Evolutionary conservation across 164 flowering plant genomes (phyloP).

Genomic region (Sextonia rubra): DNA sequence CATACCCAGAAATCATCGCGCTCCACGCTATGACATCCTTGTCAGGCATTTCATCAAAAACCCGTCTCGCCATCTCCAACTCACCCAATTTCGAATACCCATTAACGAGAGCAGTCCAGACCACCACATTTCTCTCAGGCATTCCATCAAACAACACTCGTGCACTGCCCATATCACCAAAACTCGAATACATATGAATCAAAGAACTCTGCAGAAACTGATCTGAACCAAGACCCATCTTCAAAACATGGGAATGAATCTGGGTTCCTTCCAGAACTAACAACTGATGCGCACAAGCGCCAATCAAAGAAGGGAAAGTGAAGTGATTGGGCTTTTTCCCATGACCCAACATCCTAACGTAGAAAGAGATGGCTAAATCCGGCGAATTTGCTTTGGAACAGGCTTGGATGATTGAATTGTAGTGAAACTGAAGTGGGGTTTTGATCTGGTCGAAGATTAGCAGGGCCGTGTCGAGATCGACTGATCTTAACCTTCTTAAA

Average conservation of each 20-base stretch:
- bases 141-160: neutral
- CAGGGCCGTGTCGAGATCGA: slow-evolving; percentile 20
- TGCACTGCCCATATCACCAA: neutral
- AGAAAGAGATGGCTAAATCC: slow-evolving; percentile 1
- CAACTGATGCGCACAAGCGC: neutral
- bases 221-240: slow-evolving; percentile 6
- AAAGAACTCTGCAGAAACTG: slow-evolving; percentile 5
- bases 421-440: slow-evolving; percentile 5
- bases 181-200: slow-evolving; percentile 7
- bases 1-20: slow-evolving; percentile 8
- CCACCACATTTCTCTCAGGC: neutral
- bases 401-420: slow-evolving; percentile 5
- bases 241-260: slow-evolving; percentile 5
- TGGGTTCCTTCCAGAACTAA: slow-evolving; percentile 4
- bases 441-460: slow-evolving; percentile 25
- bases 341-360: slow-evolving; percentile 2
- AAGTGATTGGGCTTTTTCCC: slow-evolving; percentile 6
- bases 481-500: neutral
- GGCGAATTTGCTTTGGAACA: neutral
- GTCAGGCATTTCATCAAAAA: slow-evolving; percentile 9
- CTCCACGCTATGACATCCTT: slow-evolving; percentile 11
- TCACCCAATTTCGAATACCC: slow-evolving; percentile 6
- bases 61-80: neutral
- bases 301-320: slow-evolving; percentile 8
- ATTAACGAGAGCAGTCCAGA: slow-evolving; percentile 8